Evolutionary conservation across 768 basidiomycete species (phyloP), one percentile per base, ranked within the genome.

Genomic region (Hericium coralloides): DNA sequence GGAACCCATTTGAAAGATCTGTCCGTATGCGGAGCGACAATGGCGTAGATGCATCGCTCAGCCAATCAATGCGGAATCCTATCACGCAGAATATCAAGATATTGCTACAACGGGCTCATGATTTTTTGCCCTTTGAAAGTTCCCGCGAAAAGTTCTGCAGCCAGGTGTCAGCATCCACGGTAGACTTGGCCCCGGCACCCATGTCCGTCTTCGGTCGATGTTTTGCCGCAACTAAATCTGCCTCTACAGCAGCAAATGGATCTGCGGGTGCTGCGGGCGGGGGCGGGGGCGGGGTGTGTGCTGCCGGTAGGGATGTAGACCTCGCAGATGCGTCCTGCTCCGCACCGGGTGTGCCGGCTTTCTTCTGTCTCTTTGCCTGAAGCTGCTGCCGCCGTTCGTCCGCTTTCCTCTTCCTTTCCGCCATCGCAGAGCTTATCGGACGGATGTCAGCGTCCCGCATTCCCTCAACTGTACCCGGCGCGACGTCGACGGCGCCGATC

Each of bases 401-500:
- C 1, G 89, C 62, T 56, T 89, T 85, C 58, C 84, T 74, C 67
- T 86, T 87, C 64, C 87, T 74, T 71, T 89, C 90, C 69, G 85
- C 84, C 75, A 80, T 74, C 18, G 83, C 82, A 55, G 82, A 72
- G 64, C 84, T 85, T 64, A 70, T 73, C 45, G 55, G 55, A 8
- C 56, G 38, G 15, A 23, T 58, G 55, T 66, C 68, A 5, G 64
- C 70, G 37, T 74, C 75, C 15, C 72, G 76, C 84, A 91, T 86
- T 2, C 90, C 91, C 65, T 92, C 90, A 17, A 84, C 72, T 64
- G 88, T 85, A n/a, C 89, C 87, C 4, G 84, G 82, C 55, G 68
- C 73, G 56, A 83, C 65, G 65, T 88, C 81, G 41, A 77, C 67
- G 3, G 84, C 87, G 14, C 83, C 87, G 17, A 72, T 60, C 53